Percentiles rank a stretch among this genome's conserved stretches.
Conservation (phyloP, 2,329 filamentous ascomycete genomes). For the Colletotrichum sp. region DNA sequence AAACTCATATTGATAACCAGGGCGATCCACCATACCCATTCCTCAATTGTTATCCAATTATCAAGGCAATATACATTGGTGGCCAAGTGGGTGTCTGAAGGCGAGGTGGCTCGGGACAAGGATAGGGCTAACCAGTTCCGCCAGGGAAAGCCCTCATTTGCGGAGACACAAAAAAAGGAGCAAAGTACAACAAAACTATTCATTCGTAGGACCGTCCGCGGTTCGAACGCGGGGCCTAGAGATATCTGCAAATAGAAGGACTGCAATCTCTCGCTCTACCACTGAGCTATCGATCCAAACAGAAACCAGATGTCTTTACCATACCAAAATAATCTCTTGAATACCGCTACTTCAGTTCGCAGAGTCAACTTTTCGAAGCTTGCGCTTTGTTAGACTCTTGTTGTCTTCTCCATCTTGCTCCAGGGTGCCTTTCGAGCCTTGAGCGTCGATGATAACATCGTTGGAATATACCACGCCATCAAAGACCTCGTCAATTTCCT, state of each 20-base stretch:
- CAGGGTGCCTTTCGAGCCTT: neutral
- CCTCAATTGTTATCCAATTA: no score
- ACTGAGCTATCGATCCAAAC: slow-evolving; percentile 17
- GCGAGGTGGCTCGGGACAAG: neutral
- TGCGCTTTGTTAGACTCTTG: neutral
- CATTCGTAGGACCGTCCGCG: neutral
- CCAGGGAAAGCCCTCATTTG: neutral
- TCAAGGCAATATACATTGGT: neutral
- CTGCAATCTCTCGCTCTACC: slow-evolving; percentile 20
- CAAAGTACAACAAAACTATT: neutral
- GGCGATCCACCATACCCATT: neutral
- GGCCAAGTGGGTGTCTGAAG: neutral
- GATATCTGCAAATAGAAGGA: neutral
- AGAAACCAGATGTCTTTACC: neutral
- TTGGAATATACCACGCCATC: neutral
- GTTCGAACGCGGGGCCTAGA: slow-evolving; percentile 15
- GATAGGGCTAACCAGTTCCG: neutral
- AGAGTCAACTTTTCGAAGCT: neutral
- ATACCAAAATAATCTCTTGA: neutral
- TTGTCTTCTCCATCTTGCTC: neutral
- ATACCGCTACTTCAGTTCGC: neutral
- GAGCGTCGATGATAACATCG: neutral
- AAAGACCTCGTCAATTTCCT: neutral
- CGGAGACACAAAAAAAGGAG: neutral
- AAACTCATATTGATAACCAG: neutral